Evolutionary conservation across 495 filamentous ascomycete species (phyloP).

Genomic region (Articulospora tetracladia): DNA sequence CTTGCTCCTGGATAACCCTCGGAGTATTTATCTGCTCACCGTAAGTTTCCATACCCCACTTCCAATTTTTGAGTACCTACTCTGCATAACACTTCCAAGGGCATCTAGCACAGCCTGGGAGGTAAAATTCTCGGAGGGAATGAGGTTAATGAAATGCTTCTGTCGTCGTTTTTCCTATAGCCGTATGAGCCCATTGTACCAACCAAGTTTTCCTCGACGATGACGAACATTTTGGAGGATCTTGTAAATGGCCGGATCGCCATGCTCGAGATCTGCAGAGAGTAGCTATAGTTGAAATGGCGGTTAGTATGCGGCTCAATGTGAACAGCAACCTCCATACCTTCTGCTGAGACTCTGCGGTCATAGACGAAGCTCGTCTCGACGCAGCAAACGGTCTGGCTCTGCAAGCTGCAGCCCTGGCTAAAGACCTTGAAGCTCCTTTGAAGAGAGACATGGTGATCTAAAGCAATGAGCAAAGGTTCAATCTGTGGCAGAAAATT

Average conservation of each 20-base stretch:
- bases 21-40: conserved; percentile 85
- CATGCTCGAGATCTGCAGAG: conserved; percentile 70
- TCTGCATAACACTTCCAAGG: conserved; percentile 97
- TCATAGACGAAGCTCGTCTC: conserved; percentile 43
- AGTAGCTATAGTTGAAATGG: conserved; percentile 60
- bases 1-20: conserved; percentile 95
- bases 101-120: conserved; percentile 96
- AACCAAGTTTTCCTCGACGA: not conserved
- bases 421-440: conserved; percentile 16
- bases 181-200: conserved; percentile 1
- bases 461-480: not conserved
- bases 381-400: conserved; percentile 18
- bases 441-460: conserved; percentile 27
- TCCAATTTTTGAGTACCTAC: conserved; percentile 42
- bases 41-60: conserved; percentile 5
- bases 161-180: conserved; percentile 87
- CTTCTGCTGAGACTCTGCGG: conserved; percentile 61
- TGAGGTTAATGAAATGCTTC: conserved; percentile 97
- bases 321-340: conserved; percentile 28
- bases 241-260: conserved; percentile 79
- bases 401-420: conserved; percentile 20
- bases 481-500: not conserved
- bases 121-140: conserved; percentile 98
- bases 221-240: conserved; percentile 81
- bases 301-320: not conserved